phyloP scores from a whole-genome alignment of 2,329 filamentous ascomycete genomes.

The Pleomassaria siparia region DNA sequence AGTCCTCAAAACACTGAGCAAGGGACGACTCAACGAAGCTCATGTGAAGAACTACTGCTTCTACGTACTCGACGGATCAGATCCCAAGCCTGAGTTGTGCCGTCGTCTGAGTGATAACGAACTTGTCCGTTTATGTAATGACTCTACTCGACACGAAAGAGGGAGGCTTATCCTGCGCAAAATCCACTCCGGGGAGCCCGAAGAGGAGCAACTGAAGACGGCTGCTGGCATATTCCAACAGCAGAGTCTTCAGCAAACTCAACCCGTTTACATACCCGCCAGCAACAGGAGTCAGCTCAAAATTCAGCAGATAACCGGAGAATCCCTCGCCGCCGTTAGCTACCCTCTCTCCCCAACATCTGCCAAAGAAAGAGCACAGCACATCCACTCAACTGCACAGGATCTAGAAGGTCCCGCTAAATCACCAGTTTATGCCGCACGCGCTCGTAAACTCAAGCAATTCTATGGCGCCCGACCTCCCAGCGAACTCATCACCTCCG shows the following conservation, averaged over 20 bases:
- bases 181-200: conserved; percentile 89
- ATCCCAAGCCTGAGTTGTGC: conserved; percentile 79
- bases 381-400: conserved; percentile 56
- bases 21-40: conserved; percentile 84
- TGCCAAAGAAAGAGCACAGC: conserved; percentile 64
- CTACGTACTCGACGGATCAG: conserved; percentile 83
- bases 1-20: conserved; percentile 83
- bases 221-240: conserved; percentile 88
- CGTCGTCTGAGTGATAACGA: conserved; percentile 83
- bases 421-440: conserved; percentile 44
- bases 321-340: conserved; percentile 81
- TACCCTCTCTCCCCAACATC: conserved; percentile 85
- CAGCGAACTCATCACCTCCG: conserved; percentile 95
- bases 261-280: conserved; percentile 58
- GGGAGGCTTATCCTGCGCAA: conserved; percentile 89
- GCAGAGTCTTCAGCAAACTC: conserved; percentile 72
- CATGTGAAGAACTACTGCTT: conserved; percentile 97
- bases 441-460: conserved; percentile 63
- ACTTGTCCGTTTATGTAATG: conserved; percentile 86
- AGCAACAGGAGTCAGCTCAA: conserved; percentile 83
- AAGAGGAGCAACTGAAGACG: conserved; percentile 79
- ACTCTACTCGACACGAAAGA: conserved; percentile 79
- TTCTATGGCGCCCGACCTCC: conserved; percentile 93
- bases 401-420: conserved; percentile 49
- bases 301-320: conserved; percentile 84